Evolutionary conservation across 352 stramenopile genomes (phyloP).

Genomic region (Pythium pyrilobum): DNA sequence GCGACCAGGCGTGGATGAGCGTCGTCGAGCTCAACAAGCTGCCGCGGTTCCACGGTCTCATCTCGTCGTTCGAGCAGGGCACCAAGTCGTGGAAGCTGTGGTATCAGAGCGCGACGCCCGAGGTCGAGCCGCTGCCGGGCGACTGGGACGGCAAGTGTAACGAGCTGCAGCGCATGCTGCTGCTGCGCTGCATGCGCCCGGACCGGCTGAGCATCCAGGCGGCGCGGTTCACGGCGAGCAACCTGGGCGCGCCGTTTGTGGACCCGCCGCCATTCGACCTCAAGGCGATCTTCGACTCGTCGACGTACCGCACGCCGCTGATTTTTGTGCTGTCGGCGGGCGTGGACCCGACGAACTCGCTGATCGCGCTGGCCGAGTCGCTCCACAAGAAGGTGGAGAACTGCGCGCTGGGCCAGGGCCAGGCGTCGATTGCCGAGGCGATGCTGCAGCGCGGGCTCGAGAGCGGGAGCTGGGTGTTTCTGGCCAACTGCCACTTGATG

Average conservation of each 20-base stretch:
- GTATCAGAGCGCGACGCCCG: slow-evolving; percentile 85
- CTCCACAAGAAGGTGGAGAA: slow-evolving; percentile 88
- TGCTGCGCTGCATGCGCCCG: slow-evolving; percentile 90
- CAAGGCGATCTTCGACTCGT: slow-evolving; percentile 86
- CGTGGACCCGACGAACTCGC: slow-evolving; percentile 91
- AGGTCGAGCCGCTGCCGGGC: slow-evolving; percentile 86
- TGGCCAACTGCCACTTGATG: slow-evolving; percentile 96
- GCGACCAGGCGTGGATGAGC: slow-evolving; percentile 80
- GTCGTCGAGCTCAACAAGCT: slow-evolving; percentile 93
- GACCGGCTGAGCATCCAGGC: slow-evolving; percentile 92
- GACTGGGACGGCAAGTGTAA: slow-evolving; percentile 93
- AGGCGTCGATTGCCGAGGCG: slow-evolving; percentile 87
- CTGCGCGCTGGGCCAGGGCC: slow-evolving; percentile 91
- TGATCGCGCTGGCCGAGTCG: slow-evolving; percentile 82
- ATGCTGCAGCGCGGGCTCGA: slow-evolving; percentile 85
- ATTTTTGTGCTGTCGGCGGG: slow-evolving; percentile 95
- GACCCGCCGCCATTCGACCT: slow-evolving; percentile 93
- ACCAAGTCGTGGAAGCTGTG: slow-evolving; percentile 78
- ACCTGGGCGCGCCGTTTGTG: slow-evolving; percentile 90
- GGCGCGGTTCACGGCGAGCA: slow-evolving; percentile 85
- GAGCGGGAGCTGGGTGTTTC: slow-evolving; percentile 92
- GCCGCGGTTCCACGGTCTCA: slow-evolving; percentile 80
- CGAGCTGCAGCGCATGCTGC: slow-evolving; percentile 90
- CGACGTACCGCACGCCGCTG: slow-evolving; percentile 86
- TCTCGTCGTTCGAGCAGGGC: slow-evolving; percentile 88